Evolutionary conservation across 1,284 basidiomycete genomes (phyloP).

Genomic region (Apiotrichum gracile): DNA sequence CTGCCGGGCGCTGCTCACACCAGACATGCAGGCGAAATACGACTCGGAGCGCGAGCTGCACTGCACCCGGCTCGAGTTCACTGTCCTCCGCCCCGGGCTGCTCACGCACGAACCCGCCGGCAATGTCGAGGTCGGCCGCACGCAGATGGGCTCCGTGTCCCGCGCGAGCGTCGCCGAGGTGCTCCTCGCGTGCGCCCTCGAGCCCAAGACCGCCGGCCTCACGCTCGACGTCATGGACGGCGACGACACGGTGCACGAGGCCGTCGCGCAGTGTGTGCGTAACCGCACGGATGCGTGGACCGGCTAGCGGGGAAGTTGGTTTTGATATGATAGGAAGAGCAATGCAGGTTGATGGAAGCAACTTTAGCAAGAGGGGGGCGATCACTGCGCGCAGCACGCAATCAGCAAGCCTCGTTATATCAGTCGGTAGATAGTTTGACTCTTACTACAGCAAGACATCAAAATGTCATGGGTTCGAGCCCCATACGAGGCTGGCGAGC

Average conservation of each 20-base stretch:
- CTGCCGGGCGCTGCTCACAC: neutral
- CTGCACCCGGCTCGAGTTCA: constrained; percentile 58
- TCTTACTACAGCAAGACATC: neutral
- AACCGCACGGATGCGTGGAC: no score
- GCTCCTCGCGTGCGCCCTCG: constrained; percentile 54
- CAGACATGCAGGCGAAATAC: constrained; percentile 62
- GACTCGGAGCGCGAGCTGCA: constrained; percentile 64
- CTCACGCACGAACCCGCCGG: constrained; percentile 56
- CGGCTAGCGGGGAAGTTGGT: no score
- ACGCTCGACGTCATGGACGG: constrained; percentile 62
- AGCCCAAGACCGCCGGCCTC: constrained; percentile 57
- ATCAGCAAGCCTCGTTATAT: neutral
- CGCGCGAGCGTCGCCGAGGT: constrained; percentile 61
- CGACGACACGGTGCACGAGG: constrained; percentile 52
- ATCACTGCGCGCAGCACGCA: no score
- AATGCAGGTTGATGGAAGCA: no score
- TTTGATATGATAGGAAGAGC: no score
- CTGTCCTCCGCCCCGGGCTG: constrained; percentile 62
- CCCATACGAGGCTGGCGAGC: neutral
- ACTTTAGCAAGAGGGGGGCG: no score
- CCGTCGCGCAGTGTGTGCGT: no score
- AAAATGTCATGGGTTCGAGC: constrained; percentile 1
- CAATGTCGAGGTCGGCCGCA: constrained; percentile 56
- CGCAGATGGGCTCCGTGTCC: constrained; percentile 49
- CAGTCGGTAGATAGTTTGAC: constrained; percentile 1